Percentiles rank a stretch among this genome's conserved stretches.
Evolutionary conservation across 2,329 filamentous ascomycete species (phyloP).

Genomic region (Juglanconis oblonga): DNA sequence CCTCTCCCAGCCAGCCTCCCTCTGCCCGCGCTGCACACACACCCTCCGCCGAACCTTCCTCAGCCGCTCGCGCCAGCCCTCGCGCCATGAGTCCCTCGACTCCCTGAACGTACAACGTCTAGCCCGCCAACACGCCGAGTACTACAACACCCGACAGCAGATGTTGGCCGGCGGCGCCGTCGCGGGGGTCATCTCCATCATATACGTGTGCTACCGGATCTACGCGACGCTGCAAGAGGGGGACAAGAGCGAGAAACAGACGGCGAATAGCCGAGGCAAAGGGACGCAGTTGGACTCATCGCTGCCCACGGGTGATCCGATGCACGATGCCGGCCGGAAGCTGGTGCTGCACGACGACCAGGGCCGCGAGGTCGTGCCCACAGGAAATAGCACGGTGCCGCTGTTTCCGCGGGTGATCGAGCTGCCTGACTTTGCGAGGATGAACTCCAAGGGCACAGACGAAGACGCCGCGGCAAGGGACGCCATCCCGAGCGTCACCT

Average conservation of each 20-base stretch:
- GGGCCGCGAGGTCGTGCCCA: constrained; percentile 72
- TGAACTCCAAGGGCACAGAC: neutral
- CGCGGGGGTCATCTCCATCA: constrained; percentile 47
- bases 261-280: neutral
- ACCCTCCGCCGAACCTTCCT: constrained; percentile 33
- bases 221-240: constrained; percentile 33
- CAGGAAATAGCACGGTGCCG: constrained; percentile 76
- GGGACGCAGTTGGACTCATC: constrained; percentile 40
- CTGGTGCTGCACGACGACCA: constrained; percentile 64
- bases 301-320: constrained; percentile 39
- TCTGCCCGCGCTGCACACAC: constrained; percentile 14
- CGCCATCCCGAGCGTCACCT: constrained; percentile 25
- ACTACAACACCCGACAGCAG: constrained; percentile 47
- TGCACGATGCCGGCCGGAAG: constrained; percentile 52
- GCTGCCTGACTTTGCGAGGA: constrained; percentile 45
- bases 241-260: neutral
- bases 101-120: constrained; percentile 49
- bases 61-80: constrained; percentile 20
- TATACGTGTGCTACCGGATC: constrained; percentile 52
- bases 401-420: constrained; percentile 72
- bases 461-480: constrained; percentile 20
- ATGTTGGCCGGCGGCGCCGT: constrained; percentile 51
- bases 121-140: constrained; percentile 43
- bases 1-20: neutral
- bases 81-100: constrained; percentile 38